A percentile compares a stretch with the other conserved stretches of the same genome.
phyloP scores from a whole-genome alignment of 768 basidiomycete genomes.

The Leccinum truebloodii region DNA sequence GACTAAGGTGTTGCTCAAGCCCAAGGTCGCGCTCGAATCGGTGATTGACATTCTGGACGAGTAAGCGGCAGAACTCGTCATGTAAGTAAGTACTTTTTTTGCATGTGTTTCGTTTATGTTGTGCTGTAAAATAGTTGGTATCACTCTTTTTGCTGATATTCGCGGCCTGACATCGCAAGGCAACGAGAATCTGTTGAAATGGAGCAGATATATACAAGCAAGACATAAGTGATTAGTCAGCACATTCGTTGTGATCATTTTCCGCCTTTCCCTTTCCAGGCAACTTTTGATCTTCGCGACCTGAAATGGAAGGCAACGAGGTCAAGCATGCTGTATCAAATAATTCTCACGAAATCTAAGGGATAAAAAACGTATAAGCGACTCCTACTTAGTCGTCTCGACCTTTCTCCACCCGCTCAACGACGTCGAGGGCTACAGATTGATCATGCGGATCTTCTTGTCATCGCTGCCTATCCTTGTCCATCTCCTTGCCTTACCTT shows the following conservation, averaged over 20 bases:
- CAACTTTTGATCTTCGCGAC: background rate
- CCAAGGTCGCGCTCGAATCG: constrained; percentile 41
- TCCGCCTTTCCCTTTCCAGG: background rate
- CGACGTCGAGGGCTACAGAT: background rate
- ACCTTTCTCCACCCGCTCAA: background rate
- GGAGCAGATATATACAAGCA: too few species aligned
- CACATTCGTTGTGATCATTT: background rate
- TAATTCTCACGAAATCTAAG: background rate
- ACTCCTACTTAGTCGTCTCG: background rate
- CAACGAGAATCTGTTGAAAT: too few species aligned
- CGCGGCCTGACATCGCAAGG: too few species aligned
- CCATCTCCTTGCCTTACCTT: background rate
- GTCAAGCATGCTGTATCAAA: background rate
- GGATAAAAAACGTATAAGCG: background rate
- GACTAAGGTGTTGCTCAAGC: constrained; percentile 36
- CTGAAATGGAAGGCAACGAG: constrained; percentile 1
- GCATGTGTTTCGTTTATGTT: background rate
- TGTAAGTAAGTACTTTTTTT: background rate
- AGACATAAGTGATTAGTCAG: background rate
- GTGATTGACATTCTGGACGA: constrained; percentile 37
- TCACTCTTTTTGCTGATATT: too few species aligned
- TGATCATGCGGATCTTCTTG: background rate
- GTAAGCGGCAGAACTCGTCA: constrained; percentile 10
- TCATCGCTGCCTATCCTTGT: background rate
- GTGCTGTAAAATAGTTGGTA: too few species aligned